Percentiles rank a stretch among this genome's conserved stretches.
These are phyloP conservation scores for Monosporascus sp. DNA, from an alignment of 2,329 filamentous ascomycete genomes.

Conservation along the genomic window DNA sequence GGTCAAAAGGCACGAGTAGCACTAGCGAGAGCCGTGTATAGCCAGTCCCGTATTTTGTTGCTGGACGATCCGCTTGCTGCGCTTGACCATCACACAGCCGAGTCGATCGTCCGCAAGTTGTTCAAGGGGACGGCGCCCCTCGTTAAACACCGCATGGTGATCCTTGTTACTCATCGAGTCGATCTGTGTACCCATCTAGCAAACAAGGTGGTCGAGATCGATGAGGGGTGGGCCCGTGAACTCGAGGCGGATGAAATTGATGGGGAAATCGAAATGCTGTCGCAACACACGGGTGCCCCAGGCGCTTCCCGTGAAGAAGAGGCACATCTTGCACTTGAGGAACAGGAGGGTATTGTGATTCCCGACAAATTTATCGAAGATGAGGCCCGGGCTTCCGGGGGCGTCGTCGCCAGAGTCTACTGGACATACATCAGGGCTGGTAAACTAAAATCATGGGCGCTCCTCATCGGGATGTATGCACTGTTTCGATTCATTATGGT, in stretches of 20 bases:
- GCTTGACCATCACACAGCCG: conserved; percentile 58
- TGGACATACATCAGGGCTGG: conserved; percentile 84
- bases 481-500: conserved; percentile 62
- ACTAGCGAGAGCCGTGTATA: conserved; percentile 59
- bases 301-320: conserved; percentile 26
- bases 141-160: conserved; percentile 59
- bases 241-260: conserved; percentile 42
- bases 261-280: conserved; percentile 30
- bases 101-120: conserved; percentile 55
- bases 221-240: conserved; percentile 51
- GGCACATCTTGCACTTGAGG: conserved; percentile 24
- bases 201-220: conserved; percentile 67
- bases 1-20: conserved; percentile 61
- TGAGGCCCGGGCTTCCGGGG: conserved; percentile 68
- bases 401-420: conserved; percentile 72
- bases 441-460: conserved; percentile 66
- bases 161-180: conserved; percentile 79
- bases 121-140: conserved; percentile 58
- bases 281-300: conserved; percentile 18
- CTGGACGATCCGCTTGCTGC: conserved; percentile 61
- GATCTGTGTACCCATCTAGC: conserved; percentile 71
- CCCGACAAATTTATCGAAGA: conserved; percentile 77
- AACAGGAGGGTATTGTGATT: conserved; percentile 45
- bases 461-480: conserved; percentile 58
- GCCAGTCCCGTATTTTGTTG: conserved; percentile 50